Base-by-base conservation (phyloP, 192 early-diverging fungal species). In the Phlyctochytrium arcticum region DNA sequence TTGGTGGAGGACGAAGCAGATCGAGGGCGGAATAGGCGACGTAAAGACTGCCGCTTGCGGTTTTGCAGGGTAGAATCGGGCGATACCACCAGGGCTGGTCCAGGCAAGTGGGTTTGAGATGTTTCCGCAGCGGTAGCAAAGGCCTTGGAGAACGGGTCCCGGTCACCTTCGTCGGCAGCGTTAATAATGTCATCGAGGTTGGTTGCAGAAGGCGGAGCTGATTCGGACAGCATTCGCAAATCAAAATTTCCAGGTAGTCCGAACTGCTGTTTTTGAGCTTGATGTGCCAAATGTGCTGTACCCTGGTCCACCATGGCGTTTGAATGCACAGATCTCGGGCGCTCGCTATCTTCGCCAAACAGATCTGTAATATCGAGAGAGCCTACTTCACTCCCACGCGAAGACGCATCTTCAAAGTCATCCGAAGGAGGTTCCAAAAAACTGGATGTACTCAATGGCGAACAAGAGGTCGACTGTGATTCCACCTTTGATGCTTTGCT, bases 291-390 rank as follows among this genome's bases (percentile, higher is more conserved):
- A 26, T 17, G 51, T 32, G 51, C 24, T 42, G 39, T 10, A 42
- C 9, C 9, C 9, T 26, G 50, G n/a, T 53, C 50, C 26, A 21
- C 26, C 39, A 10, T n/a, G 39, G 39, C n/a, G n/a, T n/a, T 50
- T 50, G 7, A 8, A n/a, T n/a, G n/a, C n/a, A n/a, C n/a, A n/a
- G n/a, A n/a, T n/a, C n/a, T n/a, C n/a, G n/a, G n/a, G n/a, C n/a
- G n/a, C n/a, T n/a, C n/a, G n/a, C n/a, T n/a, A n/a, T n/a, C n/a
- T n/a, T n/a, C n/a, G 17, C 54, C 29, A 31, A 53, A 53, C 31
- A 63, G 53, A 36, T 66, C 64, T 27, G 64, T 66, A 35, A 66
- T 66, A 32, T 66, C 64, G 19, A 66, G 24, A 6, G 64, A 66
- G 19, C 54, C 50, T 15, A 53, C 50, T 15, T 53, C 50, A n/a